A percentile compares a stretch with the other conserved stretches of the same genome.
phyloP scores from a whole-genome alignment of 352 stramenopile genomes.

The Globisporangium radiosum region DNA sequence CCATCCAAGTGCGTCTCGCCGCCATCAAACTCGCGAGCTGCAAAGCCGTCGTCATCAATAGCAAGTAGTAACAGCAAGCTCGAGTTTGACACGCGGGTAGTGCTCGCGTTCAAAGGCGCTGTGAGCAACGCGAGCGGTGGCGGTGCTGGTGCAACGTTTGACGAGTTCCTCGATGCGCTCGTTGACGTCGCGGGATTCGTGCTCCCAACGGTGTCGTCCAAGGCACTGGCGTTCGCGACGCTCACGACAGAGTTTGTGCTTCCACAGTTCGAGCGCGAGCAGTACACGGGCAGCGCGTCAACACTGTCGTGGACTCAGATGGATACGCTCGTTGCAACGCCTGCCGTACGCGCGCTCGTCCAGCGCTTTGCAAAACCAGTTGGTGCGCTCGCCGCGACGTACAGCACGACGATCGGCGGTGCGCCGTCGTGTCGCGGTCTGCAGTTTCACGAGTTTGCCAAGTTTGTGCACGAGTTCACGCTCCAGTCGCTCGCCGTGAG shows the following conservation, averaged over 20 bases:
- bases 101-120: conserved; percentile 29
- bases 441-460: conserved; percentile 42
- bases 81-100: conserved; percentile 33
- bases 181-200: conserved; percentile 40
- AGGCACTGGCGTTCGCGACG: conserved; percentile 32
- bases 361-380: conserved; percentile 39
- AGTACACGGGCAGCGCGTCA: conserved; percentile 10
- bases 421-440: conserved; percentile 24
- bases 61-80: conserved; percentile 23
- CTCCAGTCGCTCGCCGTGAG: conserved; percentile 33
- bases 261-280: conserved; percentile 27
- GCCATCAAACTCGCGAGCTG: neutral
- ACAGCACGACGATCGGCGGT: conserved; percentile 33
- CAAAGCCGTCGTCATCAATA: neutral
- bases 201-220: conserved; percentile 24
- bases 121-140: conserved; percentile 14
- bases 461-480: conserved; percentile 44
- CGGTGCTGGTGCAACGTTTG: conserved; percentile 29
- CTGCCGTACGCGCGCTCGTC: conserved; percentile 22
- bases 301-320: conserved; percentile 35
- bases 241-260: conserved; percentile 30
- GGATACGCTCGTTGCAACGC: conserved; percentile 20
- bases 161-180: conserved; percentile 55
- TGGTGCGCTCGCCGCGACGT: conserved; percentile 33
- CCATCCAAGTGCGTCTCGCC: neutral